phyloP scores from a whole-genome alignment of 371 early-diverging fungal species.

The Actinomortierella wolfii region DNA sequence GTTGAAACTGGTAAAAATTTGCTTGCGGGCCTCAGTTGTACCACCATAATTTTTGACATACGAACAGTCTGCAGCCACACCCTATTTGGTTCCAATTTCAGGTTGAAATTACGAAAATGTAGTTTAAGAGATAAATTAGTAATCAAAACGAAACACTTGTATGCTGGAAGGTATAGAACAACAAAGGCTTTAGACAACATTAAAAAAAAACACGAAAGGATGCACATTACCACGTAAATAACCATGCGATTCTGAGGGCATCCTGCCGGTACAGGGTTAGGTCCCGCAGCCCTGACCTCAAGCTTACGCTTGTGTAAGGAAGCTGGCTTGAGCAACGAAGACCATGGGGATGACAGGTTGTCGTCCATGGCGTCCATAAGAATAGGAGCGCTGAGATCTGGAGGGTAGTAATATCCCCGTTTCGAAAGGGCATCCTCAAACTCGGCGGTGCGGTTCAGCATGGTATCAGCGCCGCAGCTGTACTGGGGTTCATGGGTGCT shows the following conservation, averaged over 20 bases:
- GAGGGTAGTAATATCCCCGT: slow-evolving; percentile 36
- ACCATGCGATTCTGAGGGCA: slow-evolving; percentile 35
- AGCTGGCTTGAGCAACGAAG: slow-evolving; percentile 3
- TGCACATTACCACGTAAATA: slow-evolving; percentile 28
- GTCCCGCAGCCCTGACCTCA: slow-evolving; percentile 26
- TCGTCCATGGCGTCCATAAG: slow-evolving; percentile 3
- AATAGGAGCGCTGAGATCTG: slow-evolving; percentile 20
- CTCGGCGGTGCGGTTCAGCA: slow-evolving; percentile 3
- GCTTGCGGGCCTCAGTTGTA: slow-evolving; percentile 60
- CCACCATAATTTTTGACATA: slow-evolving; percentile 66
- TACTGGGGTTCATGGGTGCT: neutral
- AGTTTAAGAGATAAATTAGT: neutral
- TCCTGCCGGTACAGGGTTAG: slow-evolving; percentile 41
- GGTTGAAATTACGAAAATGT: slow-evolving; percentile 1
- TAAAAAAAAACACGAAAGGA: neutral
- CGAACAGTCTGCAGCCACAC: slow-evolving; percentile 80
- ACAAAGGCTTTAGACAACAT: too few relatives aligned
- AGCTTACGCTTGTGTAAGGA: slow-evolving; percentile 15
- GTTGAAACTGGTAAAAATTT: slow-evolving; percentile 79
- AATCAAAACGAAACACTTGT: neutral
- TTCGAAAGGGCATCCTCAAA: neutral
- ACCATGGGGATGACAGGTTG: slow-evolving; percentile 28
- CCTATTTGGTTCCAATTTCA: slow-evolving; percentile 29
- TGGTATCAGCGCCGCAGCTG: slow-evolving; percentile 18
- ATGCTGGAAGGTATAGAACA: too few relatives aligned